These are phyloP conservation scores for Pseudovirgaria hyperparasitica DNA, from an alignment of 2,329 filamentous ascomycete genomes.

Conservation along the genomic window DNA sequence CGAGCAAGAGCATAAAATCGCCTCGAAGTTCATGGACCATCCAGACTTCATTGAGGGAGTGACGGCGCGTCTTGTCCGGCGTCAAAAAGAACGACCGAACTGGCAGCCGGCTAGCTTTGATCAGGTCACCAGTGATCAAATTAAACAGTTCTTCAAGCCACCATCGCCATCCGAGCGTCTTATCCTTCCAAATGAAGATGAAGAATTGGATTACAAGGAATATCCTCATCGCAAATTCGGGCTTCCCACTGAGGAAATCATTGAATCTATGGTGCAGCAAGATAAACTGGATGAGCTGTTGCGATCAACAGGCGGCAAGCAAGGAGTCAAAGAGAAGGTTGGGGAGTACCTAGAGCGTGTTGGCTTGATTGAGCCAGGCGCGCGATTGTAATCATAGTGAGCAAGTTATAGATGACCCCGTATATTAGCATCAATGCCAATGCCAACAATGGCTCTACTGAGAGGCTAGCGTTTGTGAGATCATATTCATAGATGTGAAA, in stretches of 20 bases:
- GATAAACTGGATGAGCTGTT: no score
- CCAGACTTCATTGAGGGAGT: conserved; percentile 90
- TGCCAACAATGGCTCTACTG: no score
- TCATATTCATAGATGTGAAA: no score
- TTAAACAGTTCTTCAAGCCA: conserved; percentile 58
- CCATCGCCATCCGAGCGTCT: no score
- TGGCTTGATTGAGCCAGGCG: no score
- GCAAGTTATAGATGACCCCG: no score
- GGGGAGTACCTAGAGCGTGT: conserved; percentile 48
- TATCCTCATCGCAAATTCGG: conserved; percentile 64
- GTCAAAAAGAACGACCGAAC: conserved; percentile 49
- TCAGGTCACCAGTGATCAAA: conserved; percentile 45
- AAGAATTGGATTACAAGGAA: conserved; percentile 45
- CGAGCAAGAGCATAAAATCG: conserved; percentile 72
- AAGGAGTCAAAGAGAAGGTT: conserved; percentile 45
- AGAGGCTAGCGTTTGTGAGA: no score
- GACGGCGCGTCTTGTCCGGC: conserved; percentile 63
- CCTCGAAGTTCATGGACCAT: conserved; percentile 76
- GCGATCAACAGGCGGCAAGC: conserved; percentile 29
- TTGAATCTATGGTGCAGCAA: conserved; percentile 30
- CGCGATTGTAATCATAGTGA: no score
- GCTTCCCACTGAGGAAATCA: conserved; percentile 59
- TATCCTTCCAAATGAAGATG: conserved; percentile 41
- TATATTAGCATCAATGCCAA: no score
- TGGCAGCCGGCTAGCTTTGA: conserved; percentile 67